These are phyloP conservation scores for Solanum verrucosum DNA, from an alignment of 257 asterid genomes.

Conservation along the genomic window DNA sequence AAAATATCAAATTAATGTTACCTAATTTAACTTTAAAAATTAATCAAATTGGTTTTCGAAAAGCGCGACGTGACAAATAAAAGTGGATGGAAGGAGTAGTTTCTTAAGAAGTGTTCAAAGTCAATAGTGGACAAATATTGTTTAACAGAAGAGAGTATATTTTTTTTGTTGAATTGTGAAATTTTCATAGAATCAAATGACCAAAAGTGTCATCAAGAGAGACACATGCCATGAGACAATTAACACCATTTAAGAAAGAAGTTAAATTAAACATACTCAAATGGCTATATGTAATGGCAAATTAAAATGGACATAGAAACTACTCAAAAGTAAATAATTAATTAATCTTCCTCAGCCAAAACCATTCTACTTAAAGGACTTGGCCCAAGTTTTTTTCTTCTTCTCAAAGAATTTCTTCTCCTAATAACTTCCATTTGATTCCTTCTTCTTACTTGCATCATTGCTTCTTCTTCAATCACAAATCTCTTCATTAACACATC, in stretches of 20 bases:
- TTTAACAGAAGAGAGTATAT: not conserved
- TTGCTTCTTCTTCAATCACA: slow-evolving; percentile 80
- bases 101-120: too few relatives aligned
- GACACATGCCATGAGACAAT: not conserved
- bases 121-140: not conserved
- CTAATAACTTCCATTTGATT: slow-evolving; percentile 79
- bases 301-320: not conserved
- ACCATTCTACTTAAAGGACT: slow-evolving; percentile 85
- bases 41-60: accelerated
- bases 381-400: slow-evolving; percentile 58
- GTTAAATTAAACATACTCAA: not conserved
- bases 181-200: not conserved
- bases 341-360: slow-evolving; percentile 22
- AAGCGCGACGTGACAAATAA: too few relatives aligned
- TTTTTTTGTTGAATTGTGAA: not conserved
- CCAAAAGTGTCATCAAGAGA: not conserved
- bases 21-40: too few relatives aligned
- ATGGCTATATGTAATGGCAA: not conserved
- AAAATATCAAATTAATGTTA: too few relatives aligned
- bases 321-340: not conserved
- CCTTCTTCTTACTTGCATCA: slow-evolving; percentile 68
- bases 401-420: slow-evolving; percentile 55
- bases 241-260: not conserved
- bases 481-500: slow-evolving; percentile 85
- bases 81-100: too few relatives aligned